Percentiles rank a stretch among this genome's conserved stretches.
Evolutionary conservation across 106 monocot genomes (phyloP).

Genomic region (Dioscorea zingiberensis): DNA sequence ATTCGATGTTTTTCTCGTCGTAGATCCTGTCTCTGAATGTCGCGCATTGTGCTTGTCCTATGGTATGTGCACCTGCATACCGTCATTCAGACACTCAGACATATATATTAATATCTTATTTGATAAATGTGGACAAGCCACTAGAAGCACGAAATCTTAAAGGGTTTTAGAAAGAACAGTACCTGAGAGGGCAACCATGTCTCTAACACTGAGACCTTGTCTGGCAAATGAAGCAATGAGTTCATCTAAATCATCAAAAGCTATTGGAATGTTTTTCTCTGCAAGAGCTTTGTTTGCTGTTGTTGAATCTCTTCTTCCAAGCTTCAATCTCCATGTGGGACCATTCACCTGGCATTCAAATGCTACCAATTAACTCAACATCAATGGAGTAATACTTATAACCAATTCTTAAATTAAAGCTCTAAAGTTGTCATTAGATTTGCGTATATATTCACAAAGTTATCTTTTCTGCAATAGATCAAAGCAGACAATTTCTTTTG

Average conservation of each 20-base stretch:
- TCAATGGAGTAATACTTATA: too few relatives aligned
- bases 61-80: conserved; percentile 13
- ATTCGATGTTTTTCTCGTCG: conserved; percentile 9
- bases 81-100: too few relatives aligned
- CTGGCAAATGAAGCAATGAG: conserved; percentile 1
- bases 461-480: too few relatives aligned
- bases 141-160: too few relatives aligned
- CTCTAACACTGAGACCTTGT: conserved; percentile 4
- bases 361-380: too few relatives aligned
- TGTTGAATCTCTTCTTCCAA: conserved; percentile 5
- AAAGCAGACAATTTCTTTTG: too few relatives aligned
- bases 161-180: neutral
- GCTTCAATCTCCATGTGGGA: conserved; percentile 1
- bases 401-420: too few relatives aligned
- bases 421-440: too few relatives aligned
- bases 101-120: too few relatives aligned
- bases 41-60: conserved; percentile 7
- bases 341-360: neutral
- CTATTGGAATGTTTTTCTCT: neutral
- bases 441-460: too few relatives aligned
- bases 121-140: too few relatives aligned
- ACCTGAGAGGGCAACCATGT: conserved; percentile 13
- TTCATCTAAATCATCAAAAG: neutral
- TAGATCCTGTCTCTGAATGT: conserved; percentile 19
- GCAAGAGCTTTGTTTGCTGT: neutral